These are phyloP conservation scores for Boeremia lycopersici DNA, from an alignment of 2,329 filamentous ascomycete genomes.

Conservation along the genomic window DNA sequence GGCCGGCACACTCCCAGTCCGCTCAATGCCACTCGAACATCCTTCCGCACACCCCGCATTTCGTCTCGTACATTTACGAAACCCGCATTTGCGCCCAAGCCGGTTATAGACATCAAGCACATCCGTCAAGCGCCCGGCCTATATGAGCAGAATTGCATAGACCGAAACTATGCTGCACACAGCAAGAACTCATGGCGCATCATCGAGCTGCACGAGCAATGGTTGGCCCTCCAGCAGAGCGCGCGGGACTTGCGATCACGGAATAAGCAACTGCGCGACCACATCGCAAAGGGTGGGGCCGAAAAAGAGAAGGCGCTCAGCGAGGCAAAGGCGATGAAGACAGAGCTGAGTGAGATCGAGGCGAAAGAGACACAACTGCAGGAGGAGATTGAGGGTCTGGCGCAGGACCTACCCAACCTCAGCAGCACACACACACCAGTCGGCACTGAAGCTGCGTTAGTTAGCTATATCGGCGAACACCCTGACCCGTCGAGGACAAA, in stretches of 20 bases:
- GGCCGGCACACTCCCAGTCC: slow-evolving; percentile 17
- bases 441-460: slow-evolving; percentile 66
- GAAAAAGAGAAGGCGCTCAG: slow-evolving; percentile 61
- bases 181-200: slow-evolving; percentile 61
- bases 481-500: slow-evolving; percentile 51
- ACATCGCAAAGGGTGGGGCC: slow-evolving; percentile 52
- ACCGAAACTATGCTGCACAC: slow-evolving; percentile 76
- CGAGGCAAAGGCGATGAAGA: slow-evolving; percentile 70
- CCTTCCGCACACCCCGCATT: slow-evolving; percentile 32
- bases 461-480: slow-evolving; percentile 81
- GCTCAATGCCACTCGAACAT: neutral
- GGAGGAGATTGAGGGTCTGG: slow-evolving; percentile 73
- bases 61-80: slow-evolving; percentile 54
- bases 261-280: slow-evolving; percentile 67
- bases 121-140: slow-evolving; percentile 84
- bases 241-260: slow-evolving; percentile 67
- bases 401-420: slow-evolving; percentile 82
- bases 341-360: slow-evolving; percentile 65
- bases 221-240: slow-evolving; percentile 60
- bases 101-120: slow-evolving; percentile 81
- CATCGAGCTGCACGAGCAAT: slow-evolving; percentile 55
- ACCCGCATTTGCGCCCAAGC: slow-evolving; percentile 77
- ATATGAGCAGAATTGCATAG: slow-evolving; percentile 80
- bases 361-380: slow-evolving; percentile 64
- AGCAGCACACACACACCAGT: slow-evolving; percentile 78